A percentile compares a stretch with the other conserved stretches of the same genome.
Conservation (phyloP, 2,329 filamentous ascomycete genomes). For the Fusarium pseudocircinatum region DNA sequence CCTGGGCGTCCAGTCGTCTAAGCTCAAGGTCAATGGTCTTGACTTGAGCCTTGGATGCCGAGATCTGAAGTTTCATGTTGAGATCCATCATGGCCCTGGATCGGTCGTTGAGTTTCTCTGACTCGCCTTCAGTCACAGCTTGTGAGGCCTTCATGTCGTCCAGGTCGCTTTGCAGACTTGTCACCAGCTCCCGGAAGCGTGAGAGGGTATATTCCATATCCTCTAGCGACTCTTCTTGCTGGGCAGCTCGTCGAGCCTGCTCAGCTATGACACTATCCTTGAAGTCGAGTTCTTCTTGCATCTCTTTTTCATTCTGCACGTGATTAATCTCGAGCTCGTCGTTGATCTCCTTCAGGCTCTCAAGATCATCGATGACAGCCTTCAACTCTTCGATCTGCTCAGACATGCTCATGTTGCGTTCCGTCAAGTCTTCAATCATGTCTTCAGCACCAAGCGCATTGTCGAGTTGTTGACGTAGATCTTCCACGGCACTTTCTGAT, state of each 20-base stretch:
- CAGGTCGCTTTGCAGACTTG: conserved; percentile 83
- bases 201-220: conserved; percentile 92
- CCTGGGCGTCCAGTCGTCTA: conserved; percentile 84
- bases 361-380: conserved; percentile 84
- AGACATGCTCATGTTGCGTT: conserved; percentile 84
- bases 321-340: conserved; percentile 96
- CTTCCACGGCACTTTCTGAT: conserved; percentile 79
- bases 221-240: conserved; percentile 82
- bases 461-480: conserved; percentile 91
- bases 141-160: conserved; percentile 93
- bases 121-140: conserved; percentile 90
- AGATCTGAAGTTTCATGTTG: conserved; percentile 91
- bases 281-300: conserved; percentile 93
- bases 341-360: conserved; percentile 89
- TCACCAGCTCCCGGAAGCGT: conserved; percentile 89
- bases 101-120: conserved; percentile 86
- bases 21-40: conserved; percentile 95
- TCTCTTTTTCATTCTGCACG: conserved; percentile 89
- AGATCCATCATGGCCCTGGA: conserved; percentile 97
- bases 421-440: conserved; percentile 91
- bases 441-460: conserved; percentile 88
- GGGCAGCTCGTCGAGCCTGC: conserved; percentile 74
- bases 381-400: conserved; percentile 87
- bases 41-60: conserved; percentile 88
- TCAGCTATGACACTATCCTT: conserved; percentile 87